These are phyloP conservation scores for Phanerochaete carnosa DNA, from an alignment of 768 basidiomycete species.

Conservation along the genomic window DNA sequence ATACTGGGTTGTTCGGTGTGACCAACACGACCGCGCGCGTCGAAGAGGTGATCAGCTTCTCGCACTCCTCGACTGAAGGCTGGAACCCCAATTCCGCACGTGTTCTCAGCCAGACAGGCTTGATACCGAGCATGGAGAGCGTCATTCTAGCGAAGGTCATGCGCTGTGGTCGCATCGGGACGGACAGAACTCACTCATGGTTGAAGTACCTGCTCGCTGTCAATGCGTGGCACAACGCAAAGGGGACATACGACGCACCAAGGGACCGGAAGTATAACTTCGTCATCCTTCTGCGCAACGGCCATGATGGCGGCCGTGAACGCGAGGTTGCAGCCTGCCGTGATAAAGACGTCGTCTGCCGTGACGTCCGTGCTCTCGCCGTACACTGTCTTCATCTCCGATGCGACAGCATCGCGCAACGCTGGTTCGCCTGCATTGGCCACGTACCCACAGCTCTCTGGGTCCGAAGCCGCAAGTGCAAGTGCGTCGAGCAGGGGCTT, in stretches of 20 bases:
- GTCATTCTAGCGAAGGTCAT: slow-evolving; percentile 50
- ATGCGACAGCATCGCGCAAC: slow-evolving; percentile 48
- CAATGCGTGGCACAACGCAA: background rate
- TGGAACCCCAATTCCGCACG: slow-evolving; percentile 50
- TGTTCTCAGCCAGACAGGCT: slow-evolving; percentile 52
- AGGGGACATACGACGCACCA: slow-evolving; percentile 40
- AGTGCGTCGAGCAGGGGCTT: slow-evolving; percentile 41
- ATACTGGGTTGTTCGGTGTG: slow-evolving; percentile 73
- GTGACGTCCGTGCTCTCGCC: slow-evolving; percentile 45
- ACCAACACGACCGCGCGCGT: slow-evolving; percentile 74
- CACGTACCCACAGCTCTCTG: slow-evolving; percentile 51
- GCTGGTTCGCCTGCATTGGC: slow-evolving; percentile 53
- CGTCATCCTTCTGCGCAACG: slow-evolving; percentile 66
- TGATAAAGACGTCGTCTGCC: slow-evolving; percentile 59
- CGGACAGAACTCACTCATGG: slow-evolving; percentile 42
- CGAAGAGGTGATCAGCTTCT: slow-evolving; percentile 47
- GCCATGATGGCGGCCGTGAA: slow-evolving; percentile 61
- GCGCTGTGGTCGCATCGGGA: slow-evolving; percentile 3
- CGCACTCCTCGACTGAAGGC: slow-evolving; percentile 52
- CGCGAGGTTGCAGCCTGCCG: slow-evolving; percentile 72
- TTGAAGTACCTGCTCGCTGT: slow-evolving; percentile 56
- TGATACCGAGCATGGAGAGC: slow-evolving; percentile 59
- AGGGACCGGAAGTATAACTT: slow-evolving; percentile 69
- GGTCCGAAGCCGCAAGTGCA: slow-evolving; percentile 38
- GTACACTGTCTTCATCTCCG: slow-evolving; percentile 63